Base-by-base conservation (phyloP, 805 yeast species). In the Starmerella sirachaensis region DNA sequence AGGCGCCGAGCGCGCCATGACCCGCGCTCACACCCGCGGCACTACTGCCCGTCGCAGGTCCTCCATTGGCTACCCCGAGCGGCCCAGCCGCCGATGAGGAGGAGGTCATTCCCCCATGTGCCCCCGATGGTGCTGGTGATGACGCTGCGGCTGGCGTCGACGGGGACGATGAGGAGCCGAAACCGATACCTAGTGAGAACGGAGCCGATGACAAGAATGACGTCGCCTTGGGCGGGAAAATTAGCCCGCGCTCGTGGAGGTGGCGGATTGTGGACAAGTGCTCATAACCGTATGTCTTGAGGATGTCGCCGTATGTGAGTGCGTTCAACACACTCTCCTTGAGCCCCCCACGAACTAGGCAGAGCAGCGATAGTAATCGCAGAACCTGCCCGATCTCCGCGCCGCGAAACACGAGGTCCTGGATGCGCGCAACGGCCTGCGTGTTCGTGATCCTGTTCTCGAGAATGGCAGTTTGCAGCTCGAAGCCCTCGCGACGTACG, bases 321-420 rank as follows among this genome's bases (percentile, higher is more conserved):
- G 43, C 13, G 34, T 72, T 69, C 13, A 86, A 52, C 4, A 51
- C 48, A 4, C 68, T 73, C 45, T 83, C 93, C 39, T 66, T 70
- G 13, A 86, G 55, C 0, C 96, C 95, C 35, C 71, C 73, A 42
- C 76, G 72, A 10, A 75, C 69, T 5, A 78, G 58, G 2, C 82
- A 69, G 1, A 80, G 68, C 16, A 84, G 49, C 6, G 76, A 62
- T 2, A 78, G 42, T 3, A 78, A 53, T 32, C 77, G 65, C 17
- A 82, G 40, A 0, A 79, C 60, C 24, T 68, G 65, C 0, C 58
- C 51, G 0, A 64, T 47, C 1, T 63, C 49, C 3, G 67, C 64
- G 12, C 59, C 62, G 17, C 65, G 64, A 40, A 66, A 66, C 32
- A 78, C 62, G 27, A 82, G 62, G 13, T 70, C 70, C 19, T 68